phyloP scores from a whole-genome alignment of 2,329 filamentous ascomycete genomes.

The Colletotrichum tropicale region DNA sequence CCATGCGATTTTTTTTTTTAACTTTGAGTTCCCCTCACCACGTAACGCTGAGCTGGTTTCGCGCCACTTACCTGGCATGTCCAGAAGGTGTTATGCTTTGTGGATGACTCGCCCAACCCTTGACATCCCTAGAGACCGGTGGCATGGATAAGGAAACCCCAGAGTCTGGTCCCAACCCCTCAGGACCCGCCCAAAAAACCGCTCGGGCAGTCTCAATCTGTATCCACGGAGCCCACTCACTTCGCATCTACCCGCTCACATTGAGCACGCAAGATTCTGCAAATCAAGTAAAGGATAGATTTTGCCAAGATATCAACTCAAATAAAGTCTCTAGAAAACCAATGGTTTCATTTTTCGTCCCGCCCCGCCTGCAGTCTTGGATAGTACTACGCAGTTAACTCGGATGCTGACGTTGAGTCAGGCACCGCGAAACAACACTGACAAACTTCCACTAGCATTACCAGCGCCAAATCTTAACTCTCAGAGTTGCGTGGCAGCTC shows the following conservation, averaged over 20 bases:
- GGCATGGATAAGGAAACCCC: neutral
- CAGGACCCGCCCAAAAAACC: neutral
- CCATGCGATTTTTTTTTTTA: neutral
- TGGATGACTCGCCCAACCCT: conserved; percentile 3
- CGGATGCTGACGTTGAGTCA: neutral
- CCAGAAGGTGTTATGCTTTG: neutral
- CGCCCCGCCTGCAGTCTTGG: neutral
- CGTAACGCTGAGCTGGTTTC: neutral
- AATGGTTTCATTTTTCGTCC: neutral
- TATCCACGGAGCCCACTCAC: neutral
- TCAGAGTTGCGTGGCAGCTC: neutral
- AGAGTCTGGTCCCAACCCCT: neutral
- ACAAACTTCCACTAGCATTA: neutral
- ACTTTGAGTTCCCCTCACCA: neutral
- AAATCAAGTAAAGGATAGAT: neutral
- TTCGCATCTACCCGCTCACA: neutral
- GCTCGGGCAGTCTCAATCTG: neutral
- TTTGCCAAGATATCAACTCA: neutral
- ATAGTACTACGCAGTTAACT: neutral
- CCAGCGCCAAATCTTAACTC: neutral
- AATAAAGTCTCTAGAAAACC: neutral
- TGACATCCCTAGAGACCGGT: neutral
- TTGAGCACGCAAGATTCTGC: neutral
- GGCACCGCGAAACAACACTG: neutral
- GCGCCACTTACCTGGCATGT: neutral